Conservation (phyloP, 352 stramenopile genomes). For the Globisporangium middletonii region DNA sequence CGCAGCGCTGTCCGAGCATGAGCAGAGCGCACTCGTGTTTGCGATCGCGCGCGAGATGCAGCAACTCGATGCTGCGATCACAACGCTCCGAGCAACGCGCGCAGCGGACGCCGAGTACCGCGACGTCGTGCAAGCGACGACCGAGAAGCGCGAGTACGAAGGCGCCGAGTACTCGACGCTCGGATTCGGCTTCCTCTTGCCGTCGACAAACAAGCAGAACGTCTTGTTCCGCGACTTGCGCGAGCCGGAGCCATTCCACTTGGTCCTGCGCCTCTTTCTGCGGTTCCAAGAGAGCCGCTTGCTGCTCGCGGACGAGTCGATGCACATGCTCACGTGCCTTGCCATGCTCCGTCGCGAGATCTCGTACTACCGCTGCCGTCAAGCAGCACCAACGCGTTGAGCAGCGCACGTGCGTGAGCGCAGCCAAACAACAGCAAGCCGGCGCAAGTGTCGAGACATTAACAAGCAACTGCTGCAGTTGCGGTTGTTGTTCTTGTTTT, state of each 20-base stretch:
- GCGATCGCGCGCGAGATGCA: slow-evolving; percentile 18
- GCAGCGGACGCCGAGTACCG: slow-evolving; percentile 25
- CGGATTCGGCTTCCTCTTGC: slow-evolving; percentile 49
- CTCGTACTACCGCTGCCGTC: slow-evolving; percentile 41
- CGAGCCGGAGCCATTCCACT: slow-evolving; percentile 43
- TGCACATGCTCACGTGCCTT: slow-evolving; percentile 43
- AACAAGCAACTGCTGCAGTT: neutral
- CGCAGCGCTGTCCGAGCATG: slow-evolving; percentile 24
- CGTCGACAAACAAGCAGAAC: slow-evolving; percentile 46
- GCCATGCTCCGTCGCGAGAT: slow-evolving; percentile 40
- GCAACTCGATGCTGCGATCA: slow-evolving; percentile 22
- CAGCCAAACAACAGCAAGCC: neutral
- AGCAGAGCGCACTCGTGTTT: slow-evolving; percentile 29
- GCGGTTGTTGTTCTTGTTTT: neutral
- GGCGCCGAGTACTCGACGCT: slow-evolving; percentile 48
- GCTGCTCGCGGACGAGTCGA: slow-evolving; percentile 40
- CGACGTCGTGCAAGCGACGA: slow-evolving; percentile 28
- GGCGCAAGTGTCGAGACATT: neutral
- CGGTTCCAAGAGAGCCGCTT: slow-evolving; percentile 57
- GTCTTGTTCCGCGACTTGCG: slow-evolving; percentile 53
- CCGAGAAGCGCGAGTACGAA: slow-evolving; percentile 31
- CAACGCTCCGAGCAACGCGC: slow-evolving; percentile 25
- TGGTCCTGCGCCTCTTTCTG: slow-evolving; percentile 40
- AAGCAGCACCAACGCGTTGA: neutral
- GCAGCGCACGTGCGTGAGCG: neutral